Conservation (phyloP, 176 grass and related monocot genomes). For the Avena sativa region DNA sequence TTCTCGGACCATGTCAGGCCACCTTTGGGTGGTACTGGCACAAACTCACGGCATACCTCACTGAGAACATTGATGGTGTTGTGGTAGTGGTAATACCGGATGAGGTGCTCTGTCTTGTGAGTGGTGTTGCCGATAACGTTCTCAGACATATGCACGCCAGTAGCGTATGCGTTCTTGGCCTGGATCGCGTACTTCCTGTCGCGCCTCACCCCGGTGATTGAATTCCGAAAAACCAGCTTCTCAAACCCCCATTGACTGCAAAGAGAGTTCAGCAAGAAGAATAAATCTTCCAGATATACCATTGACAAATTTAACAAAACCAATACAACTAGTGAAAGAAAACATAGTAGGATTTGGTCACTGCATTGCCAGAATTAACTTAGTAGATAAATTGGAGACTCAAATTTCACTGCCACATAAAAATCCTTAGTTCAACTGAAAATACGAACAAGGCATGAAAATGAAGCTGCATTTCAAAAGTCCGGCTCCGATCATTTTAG, state of each 20-base stretch:
- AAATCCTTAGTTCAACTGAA: background rate
- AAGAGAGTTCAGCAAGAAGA: background rate
- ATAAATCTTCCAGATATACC: background rate
- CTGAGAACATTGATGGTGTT: conserved; percentile 83
- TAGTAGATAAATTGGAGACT: background rate
- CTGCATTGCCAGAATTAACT: background rate
- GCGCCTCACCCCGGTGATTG: conserved; percentile 74
- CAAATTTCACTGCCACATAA: background rate
- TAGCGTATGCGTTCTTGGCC: conserved; percentile 81
- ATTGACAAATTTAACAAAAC: background rate
- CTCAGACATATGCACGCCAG: conserved; percentile 88
- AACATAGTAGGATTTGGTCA: background rate
- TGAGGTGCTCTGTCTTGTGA: conserved; percentile 90
- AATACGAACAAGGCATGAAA: background rate
- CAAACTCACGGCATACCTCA: conserved; percentile 75
- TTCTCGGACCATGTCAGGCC: conserved; percentile 80
- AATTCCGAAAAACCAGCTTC: conserved; percentile 88
- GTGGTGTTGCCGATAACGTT: conserved; percentile 93
- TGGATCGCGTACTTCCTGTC: conserved; percentile 89
- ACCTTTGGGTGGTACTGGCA: conserved; percentile 58
- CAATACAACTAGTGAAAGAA: background rate
- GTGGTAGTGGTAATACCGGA: conserved; percentile 97
- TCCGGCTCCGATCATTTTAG: background rate
- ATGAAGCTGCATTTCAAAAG: conserved; percentile 30
- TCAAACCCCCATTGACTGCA: conserved; percentile 90